Evolutionary conservation across 345 rosid species (phyloP), one percentile per base, ranked within the genome.

Genomic region (Arabidopsis suecica): DNA sequence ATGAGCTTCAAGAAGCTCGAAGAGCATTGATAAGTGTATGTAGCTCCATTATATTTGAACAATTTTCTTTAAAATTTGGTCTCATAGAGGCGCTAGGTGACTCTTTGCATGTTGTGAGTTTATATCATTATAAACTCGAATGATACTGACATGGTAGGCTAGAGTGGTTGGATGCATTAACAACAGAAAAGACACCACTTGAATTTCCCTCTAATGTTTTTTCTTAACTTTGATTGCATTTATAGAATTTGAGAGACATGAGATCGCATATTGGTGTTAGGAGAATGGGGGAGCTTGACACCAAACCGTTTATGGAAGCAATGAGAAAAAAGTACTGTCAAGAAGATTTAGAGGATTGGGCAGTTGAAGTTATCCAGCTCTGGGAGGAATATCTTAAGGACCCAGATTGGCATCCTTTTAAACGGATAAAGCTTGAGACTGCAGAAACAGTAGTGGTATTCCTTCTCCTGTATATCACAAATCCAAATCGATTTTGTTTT

Each of bases 271-370:
- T 95, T 71, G 89, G 93, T 63, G 87, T 93, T 67, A 93, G 87
- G 85, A 85, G 98, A 82, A 92, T 95, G 99, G 97, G 99, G 79
- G 97, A 95, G 78, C 97, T 95, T 50, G 91, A 92, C 54, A 74
- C 75, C 6, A 81, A 83, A 77, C 97, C 99, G 4, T 90, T 95
- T 81, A 71, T 84, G 59, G 90, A 86, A 83, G 96, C 84, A 60
- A 86, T 95, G 99, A 90, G 83, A 81, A 78, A 56, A 77, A 89
- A 74, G 73, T 95, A 88, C 66, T 74, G 57, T 22, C 82, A 81
- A 74, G 97, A 86, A 47, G 92, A 86, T 77, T 88, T 93, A 60
- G 96, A 92, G 68, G 89, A 86, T 9, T 87, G 83, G 80, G 88
- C 98, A 44, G 81, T 87, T 0, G 91, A 88, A 71, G 71, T 90